These are phyloP conservation scores for Brassica hybrid DNA, from an alignment of 441 rosid genomes.

Conservation along the genomic window DNA sequence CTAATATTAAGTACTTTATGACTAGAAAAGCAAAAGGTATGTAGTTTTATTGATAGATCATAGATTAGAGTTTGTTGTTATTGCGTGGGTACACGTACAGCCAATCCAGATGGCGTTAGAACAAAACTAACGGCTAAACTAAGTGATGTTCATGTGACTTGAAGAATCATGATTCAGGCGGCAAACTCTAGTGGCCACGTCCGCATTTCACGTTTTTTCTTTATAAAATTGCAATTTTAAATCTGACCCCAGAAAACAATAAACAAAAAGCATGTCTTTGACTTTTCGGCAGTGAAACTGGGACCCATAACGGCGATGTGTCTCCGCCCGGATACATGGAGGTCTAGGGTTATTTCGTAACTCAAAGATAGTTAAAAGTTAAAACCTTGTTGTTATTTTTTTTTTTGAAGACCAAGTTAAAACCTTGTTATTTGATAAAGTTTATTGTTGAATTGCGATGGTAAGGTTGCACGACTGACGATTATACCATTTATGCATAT, in stretches of 20 bases:
- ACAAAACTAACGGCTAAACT: conserved; percentile 12
- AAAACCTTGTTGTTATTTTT: conserved; percentile 15
- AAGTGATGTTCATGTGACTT: conserved; percentile 35
- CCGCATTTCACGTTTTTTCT: conserved; percentile 29
- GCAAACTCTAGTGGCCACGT: conserved; percentile 45
- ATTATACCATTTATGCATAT: conserved; percentile 22
- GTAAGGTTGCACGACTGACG: conserved; percentile 35
- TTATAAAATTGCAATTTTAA: background rate
- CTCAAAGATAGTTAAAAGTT: too few species aligned
- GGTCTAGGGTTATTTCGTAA: conserved; percentile 10
- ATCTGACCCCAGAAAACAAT: background rate
- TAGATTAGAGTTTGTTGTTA: conserved; percentile 9
- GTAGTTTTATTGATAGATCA: conserved; percentile 21
- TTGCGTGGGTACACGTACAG: conserved; percentile 28
- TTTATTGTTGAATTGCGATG: too few species aligned
- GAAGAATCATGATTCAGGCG: conserved; percentile 24
- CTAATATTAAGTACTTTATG: conserved; percentile 17
- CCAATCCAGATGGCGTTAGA: conserved; percentile 22
- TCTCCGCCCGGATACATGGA: conserved; percentile 31
- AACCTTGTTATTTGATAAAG: too few species aligned
- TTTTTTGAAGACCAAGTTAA: background rate
- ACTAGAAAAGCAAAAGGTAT: conserved; percentile 7
- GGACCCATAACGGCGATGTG: conserved; percentile 35
- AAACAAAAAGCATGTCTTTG: conserved; percentile 20
- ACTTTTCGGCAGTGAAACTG: conserved; percentile 15